Evolutionary conservation across 345 rosid genomes (phyloP).

Genomic region (Citrus hindsii): DNA sequence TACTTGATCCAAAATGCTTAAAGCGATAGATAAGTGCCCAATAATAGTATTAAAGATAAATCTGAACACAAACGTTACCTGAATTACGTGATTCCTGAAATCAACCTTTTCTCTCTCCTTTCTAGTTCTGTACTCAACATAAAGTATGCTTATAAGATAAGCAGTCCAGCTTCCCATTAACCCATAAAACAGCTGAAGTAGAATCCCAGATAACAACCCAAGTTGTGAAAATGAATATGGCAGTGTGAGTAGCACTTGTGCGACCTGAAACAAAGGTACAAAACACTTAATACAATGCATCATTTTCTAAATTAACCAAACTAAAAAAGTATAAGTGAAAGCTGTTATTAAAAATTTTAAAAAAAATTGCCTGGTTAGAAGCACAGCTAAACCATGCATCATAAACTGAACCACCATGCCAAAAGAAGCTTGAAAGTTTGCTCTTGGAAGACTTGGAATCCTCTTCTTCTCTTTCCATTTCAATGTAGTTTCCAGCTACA

Average conservation of each 20-base stretch:
- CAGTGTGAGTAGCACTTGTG: slow-evolving; percentile 91
- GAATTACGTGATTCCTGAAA: slow-evolving; percentile 97
- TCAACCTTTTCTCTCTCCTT: slow-evolving; percentile 96
- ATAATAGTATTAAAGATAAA: no score
- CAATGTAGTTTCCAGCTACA: slow-evolving; percentile 82
- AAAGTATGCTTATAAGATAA: slow-evolving; percentile 86
- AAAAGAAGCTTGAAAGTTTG: slow-evolving; percentile 62
- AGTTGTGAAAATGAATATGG: slow-evolving; percentile 97
- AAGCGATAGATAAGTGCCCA: neutral
- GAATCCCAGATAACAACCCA: slow-evolving; percentile 89
- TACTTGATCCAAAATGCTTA: no score
- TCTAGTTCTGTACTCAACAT: slow-evolving; percentile 95
- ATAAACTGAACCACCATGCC: slow-evolving; percentile 96
- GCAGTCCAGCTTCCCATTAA: slow-evolving; percentile 99
- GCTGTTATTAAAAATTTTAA: neutral
- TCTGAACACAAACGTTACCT: slow-evolving; percentile 41
- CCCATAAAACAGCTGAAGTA: slow-evolving; percentile 93
- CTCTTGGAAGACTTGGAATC: slow-evolving; percentile 41
- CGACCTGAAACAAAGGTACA: slow-evolving; percentile 52
- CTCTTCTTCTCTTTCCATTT: slow-evolving; percentile 79
- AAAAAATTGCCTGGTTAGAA: slow-evolving; percentile 72
- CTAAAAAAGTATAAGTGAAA: neutral
- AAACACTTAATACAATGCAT: neutral
- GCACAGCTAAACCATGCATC: slow-evolving; percentile 99
- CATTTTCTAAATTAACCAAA: neutral